Evolutionary conservation across 148 eudicot species (phyloP), one percentile per base, ranked within the genome.

Genomic region (Amaranthus cruentus): DNA sequence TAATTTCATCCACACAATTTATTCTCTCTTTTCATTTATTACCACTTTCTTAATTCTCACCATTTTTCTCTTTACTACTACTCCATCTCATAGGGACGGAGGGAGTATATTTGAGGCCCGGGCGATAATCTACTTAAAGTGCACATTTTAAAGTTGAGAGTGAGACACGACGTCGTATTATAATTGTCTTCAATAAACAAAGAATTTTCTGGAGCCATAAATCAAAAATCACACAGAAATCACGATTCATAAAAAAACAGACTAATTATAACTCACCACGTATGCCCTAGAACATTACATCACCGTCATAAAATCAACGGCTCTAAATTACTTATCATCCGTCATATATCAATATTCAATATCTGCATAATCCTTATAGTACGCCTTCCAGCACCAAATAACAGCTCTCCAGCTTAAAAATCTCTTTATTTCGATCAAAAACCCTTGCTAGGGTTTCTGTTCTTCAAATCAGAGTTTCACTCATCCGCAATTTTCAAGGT

Each of bases 401-500:
- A 9, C 1, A 49, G 4, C 65, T 18, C 66, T 8, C 66, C 51
- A 54, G 1, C 4, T 55, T 73, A 6, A 62, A 69, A 69, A 9
- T 47, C 71, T 0, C 52, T 5, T 65, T 38, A 13, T 48, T 38
- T 4, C 76, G 77, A 73, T 73, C 81, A 77, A 77, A 71, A 56
- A 67, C 75, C 75, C 64, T 52, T 57, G 38, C 47, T 74, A 74
- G 81, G 81, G 77, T 79, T 79, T 79, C 69, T 47, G 28, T 4
- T 6, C 13, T 49, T 48, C 68, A 44, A 51, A 38, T 49, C 10
- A 38, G 0, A 52, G 11, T 48, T 55, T 7, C 21, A n/a, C 61
- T 7, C 4, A 49, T 28, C 65, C 49, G 63, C 21, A 28, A 11
- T 15, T 5, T 18, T 69, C 65, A 55, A 67, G 75, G 74, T 69